Evolutionary conservation across 2,329 filamentous ascomycete species (phyloP), one percentile per base, ranked within the genome.

Genomic region (Aureobasidium subglaciale): DNA sequence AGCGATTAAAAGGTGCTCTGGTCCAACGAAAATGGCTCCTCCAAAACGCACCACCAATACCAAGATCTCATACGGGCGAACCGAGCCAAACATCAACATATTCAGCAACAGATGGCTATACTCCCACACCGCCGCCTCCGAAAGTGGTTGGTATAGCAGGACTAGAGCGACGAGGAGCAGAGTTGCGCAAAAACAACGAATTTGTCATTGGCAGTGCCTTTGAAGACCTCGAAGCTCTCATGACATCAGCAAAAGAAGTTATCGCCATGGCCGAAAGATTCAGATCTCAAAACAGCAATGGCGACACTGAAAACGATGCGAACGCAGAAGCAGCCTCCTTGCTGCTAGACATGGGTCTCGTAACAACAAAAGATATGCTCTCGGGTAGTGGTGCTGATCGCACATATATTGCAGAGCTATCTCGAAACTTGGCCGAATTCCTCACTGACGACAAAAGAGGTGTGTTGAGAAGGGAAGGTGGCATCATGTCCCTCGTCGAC

Each of bases 171-270:
- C 83, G 90, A 59, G 88, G 90, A 0, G 73, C 92, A 5, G 88
- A 91, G 63, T 82, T 90, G 65, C 86, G 90, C 56, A 92, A 89
- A 73, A 96, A 95, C 69, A 97, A 96, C 63, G 90, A 96, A 70
- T 73, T 90, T 9, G 85, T 96, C 48, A 96, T 99, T 61, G 92
- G 92, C 24, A 90, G 83, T 61, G 91, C 93, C 0, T 99, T 99
- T 65, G 92, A 96, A 68, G 93, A 99, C 65, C 80, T 99, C 0
- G 92, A 97, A 68, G 91, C 93, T 3, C 78, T 99, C 34, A 99
- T 97, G 92, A 90, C 91, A 3, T 96, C 92, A 3, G 93, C 93
- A 5, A 96, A 97, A 68, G 90, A 99, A 67, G 90, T 99, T 46
- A 86, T 97, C 49, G 90, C 90, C 5, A 83, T 99, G 38, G 93